These are phyloP conservation scores for Fusarium mundagurra DNA, from an alignment of 2,329 filamentous ascomycete genomes.

Conservation along the genomic window DNA sequence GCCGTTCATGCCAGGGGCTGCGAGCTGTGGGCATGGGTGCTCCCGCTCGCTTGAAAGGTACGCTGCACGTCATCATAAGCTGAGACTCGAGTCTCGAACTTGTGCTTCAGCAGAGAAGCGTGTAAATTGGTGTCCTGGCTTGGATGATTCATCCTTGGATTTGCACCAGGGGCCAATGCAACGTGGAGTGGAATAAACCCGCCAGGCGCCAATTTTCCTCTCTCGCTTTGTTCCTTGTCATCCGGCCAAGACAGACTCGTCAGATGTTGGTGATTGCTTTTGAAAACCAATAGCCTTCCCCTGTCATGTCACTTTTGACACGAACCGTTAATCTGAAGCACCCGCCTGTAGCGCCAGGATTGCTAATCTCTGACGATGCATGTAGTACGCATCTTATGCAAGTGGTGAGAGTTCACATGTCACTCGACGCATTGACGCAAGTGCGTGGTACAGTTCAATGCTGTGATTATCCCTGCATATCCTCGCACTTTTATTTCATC, in stretches of 20 bases:
- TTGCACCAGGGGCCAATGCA: slow-evolving; percentile 5
- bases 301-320: slow-evolving; percentile 32
- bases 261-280: slow-evolving; percentile 20
- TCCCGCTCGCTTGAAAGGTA: slow-evolving; percentile 26
- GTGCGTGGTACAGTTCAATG: neutral
- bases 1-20: slow-evolving; percentile 24
- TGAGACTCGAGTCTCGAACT: slow-evolving; percentile 38
- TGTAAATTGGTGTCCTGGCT: slow-evolving; percentile 9
- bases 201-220: neutral
- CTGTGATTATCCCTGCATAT: slow-evolving; percentile 1
- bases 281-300: slow-evolving; percentile 12
- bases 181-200: slow-evolving; percentile 8
- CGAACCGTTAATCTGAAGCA: slow-evolving; percentile 37
- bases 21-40: slow-evolving; percentile 31
- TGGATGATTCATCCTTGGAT: neutral
- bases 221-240: neutral
- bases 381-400: slow-evolving; percentile 16
- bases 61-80: slow-evolving; percentile 42
- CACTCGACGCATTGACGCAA: neutral
- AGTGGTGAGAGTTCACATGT: slow-evolving; percentile 1
- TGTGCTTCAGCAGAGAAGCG: neutral
- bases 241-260: slow-evolving; percentile 26
- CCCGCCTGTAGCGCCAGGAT: slow-evolving; percentile 32
- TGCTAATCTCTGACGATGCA: slow-evolving; percentile 19
- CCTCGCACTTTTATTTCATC: neutral